These are phyloP conservation scores for Lumnitzera racemosa DNA, from an alignment of 345 rosid genomes.

Conservation along the genomic window DNA sequence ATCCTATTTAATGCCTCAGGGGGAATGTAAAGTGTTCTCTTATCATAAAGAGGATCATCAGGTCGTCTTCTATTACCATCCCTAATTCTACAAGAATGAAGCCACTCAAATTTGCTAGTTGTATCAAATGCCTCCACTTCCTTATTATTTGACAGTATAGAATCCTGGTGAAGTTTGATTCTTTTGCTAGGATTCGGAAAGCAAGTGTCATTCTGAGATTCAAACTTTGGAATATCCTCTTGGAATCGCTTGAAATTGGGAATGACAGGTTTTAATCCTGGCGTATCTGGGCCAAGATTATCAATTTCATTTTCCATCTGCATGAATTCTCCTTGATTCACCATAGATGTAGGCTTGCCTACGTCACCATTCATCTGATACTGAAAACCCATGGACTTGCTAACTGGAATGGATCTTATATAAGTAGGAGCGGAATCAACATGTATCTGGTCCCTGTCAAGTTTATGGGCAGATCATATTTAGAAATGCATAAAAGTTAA, in stretches of 20 bases:
- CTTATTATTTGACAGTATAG: constrained; percentile 26
- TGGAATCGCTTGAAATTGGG: constrained; percentile 63
- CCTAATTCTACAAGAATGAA: constrained; percentile 58
- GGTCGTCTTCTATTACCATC: constrained; percentile 80
- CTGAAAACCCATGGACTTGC: constrained; percentile 10
- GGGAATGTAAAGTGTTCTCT: constrained; percentile 70
- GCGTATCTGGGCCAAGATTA: constrained; percentile 68
- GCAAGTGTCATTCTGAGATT: constrained; percentile 21
- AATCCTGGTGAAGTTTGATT: constrained; percentile 40
- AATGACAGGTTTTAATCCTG: constrained; percentile 45
- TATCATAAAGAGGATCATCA: constrained; percentile 68
- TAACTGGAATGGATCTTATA: constrained; percentile 17
- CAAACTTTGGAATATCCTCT: constrained; percentile 31
- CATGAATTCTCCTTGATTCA: constrained; percentile 13
- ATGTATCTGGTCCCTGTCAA: constrained; percentile 33
- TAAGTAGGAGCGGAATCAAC: constrained; percentile 13
- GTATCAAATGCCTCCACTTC: constrained; percentile 23
- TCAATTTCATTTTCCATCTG: constrained; percentile 22
- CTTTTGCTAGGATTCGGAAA: constrained; percentile 45
- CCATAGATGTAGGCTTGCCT: constrained; percentile 13
- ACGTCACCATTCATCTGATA: constrained; percentile 20
- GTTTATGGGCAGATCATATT: background rate
- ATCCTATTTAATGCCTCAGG: constrained; percentile 62
- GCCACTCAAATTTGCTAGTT: constrained; percentile 86
- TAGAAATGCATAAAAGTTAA: background rate